Evolutionary conservation across 805 yeast genomes (phyloP).

Genomic region (Babjeviella inositovora): DNA sequence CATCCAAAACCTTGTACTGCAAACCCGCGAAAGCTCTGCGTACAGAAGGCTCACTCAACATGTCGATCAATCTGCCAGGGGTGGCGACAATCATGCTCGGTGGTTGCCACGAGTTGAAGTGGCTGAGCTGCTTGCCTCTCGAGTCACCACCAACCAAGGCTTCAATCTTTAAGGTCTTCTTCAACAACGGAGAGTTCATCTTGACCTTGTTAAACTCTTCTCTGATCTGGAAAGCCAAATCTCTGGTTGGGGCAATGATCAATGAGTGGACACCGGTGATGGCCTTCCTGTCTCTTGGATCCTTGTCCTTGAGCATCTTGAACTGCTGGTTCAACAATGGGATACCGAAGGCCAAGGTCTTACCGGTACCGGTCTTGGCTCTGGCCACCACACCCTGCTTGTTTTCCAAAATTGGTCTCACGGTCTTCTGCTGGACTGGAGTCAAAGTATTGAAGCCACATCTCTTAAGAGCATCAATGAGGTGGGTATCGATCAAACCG

Average conservation of each 20-base stretch:
- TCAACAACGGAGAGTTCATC: constrained; percentile 4
- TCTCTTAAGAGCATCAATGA: constrained; percentile 13
- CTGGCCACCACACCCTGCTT: constrained; percentile 64
- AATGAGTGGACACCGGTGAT: constrained; percentile 35
- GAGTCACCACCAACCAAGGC: constrained; percentile 58
- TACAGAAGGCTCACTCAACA: constrained; percentile 29
- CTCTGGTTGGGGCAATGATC: constrained; percentile 82
- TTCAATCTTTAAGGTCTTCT: constrained; percentile 14
- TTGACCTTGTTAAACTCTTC: constrained; percentile 39
- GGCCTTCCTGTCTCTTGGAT: constrained; percentile 7
- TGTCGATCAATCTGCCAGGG: constrained; percentile 72
- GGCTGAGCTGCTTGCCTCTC: constrained; percentile 16
- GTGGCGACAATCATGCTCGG: constrained; percentile 72
- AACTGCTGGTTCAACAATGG: constrained; percentile 52
- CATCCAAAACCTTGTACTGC: constrained; percentile 65
- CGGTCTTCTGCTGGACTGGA: constrained; percentile 50
- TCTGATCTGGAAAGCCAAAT: constrained; percentile 71
- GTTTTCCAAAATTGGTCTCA: constrained; percentile 35
- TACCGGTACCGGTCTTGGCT: constrained; percentile 94
- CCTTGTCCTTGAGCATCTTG: constrained; percentile 12
- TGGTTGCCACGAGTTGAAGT: constrained; percentile 9
- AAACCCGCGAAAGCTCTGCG: constrained; percentile 31
- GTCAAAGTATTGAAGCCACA: constrained; percentile 40
- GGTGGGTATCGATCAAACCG: neutral
- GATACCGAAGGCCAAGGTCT: constrained; percentile 77